These are phyloP conservation scores for Colletotrichum paranaense DNA, from an alignment of 2,329 filamentous ascomycete genomes.

Conservation along the genomic window DNA sequence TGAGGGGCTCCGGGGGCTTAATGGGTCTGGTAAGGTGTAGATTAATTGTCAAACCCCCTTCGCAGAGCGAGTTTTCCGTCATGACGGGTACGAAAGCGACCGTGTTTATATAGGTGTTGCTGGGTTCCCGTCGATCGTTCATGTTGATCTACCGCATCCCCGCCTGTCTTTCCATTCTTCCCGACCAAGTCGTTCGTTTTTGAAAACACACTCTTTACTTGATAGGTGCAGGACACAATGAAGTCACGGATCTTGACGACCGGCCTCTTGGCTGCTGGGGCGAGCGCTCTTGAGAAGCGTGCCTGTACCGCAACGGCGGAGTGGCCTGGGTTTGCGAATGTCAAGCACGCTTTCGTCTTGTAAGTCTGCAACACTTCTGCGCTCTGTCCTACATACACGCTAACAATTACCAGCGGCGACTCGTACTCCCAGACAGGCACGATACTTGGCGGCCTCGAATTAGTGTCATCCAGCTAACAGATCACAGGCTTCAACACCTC, in stretches of 20 bases:
- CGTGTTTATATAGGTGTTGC: not conserved
- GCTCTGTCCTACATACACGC: not conserved
- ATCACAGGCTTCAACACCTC: constrained; percentile 62
- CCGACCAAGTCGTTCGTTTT: not conserved
- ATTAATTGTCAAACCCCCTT: constrained; percentile 3
- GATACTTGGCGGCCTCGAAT: not conserved
- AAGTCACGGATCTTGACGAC: constrained; percentile 16
- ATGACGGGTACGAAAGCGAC: not conserved
- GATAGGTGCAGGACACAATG: constrained; percentile 14
- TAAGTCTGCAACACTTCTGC: not conserved
- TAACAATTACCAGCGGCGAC: constrained; percentile 41
- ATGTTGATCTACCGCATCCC: not conserved
- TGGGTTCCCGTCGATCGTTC: not conserved
- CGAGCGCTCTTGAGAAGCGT: constrained; percentile 12
- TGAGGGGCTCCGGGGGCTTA: constrained; percentile 14
- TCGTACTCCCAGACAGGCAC: constrained; percentile 44
- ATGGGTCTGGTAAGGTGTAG: constrained; percentile 20
- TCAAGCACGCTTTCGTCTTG: constrained; percentile 56
- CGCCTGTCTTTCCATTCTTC: not conserved
- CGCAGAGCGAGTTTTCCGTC: not conserved
- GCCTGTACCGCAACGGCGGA: constrained; percentile 40
- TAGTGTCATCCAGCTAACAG: constrained; percentile 11
- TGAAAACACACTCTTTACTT: not conserved
- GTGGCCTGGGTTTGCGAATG: constrained; percentile 49
- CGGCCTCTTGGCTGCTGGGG: not conserved